Evolutionary conservation across 257 asterid species (phyloP).

Genomic region (Verbascum thapsus): DNA sequence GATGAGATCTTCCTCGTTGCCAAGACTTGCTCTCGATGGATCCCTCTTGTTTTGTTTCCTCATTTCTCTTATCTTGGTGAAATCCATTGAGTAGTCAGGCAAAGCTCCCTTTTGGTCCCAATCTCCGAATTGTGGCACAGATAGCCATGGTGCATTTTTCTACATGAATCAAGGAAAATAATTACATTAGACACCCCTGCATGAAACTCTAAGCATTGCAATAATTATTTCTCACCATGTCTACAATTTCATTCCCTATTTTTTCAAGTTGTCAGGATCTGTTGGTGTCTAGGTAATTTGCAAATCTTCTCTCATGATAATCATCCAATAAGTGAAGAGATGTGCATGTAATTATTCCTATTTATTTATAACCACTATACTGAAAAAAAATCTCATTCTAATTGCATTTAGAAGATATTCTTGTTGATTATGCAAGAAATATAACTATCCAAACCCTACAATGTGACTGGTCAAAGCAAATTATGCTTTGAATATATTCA

Average conservation of each 20-base stretch:
- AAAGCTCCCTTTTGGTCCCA: slow-evolving; percentile 85
- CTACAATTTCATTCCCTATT: no score
- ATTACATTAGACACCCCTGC: no score
- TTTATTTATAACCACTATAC: neutral
- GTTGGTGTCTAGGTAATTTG: no score
- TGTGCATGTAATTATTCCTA: no score
- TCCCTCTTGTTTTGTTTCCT: slow-evolving; percentile 90
- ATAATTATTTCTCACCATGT: no score
- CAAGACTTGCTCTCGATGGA: slow-evolving; percentile 82
- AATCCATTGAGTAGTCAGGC: slow-evolving; percentile 90
- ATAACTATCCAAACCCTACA: no score
- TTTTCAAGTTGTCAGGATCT: no score
- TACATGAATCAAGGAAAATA: no score
- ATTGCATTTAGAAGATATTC: neutral
- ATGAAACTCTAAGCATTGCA: no score
- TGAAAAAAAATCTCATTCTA: neutral
- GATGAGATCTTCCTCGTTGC: slow-evolving; percentile 80
- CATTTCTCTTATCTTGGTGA: slow-evolving; percentile 80
- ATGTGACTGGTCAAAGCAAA: neutral
- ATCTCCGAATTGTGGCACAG: slow-evolving; percentile 94
- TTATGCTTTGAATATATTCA: slow-evolving; percentile 19
- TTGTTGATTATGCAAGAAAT: slow-evolving; percentile 9
- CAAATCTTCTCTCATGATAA: no score
- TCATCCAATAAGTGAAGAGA: no score
- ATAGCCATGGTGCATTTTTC: slow-evolving; percentile 73